phyloP scores from a whole-genome alignment of 768 basidiomycete genomes.

The Gautieria morchelliformis region DNA sequence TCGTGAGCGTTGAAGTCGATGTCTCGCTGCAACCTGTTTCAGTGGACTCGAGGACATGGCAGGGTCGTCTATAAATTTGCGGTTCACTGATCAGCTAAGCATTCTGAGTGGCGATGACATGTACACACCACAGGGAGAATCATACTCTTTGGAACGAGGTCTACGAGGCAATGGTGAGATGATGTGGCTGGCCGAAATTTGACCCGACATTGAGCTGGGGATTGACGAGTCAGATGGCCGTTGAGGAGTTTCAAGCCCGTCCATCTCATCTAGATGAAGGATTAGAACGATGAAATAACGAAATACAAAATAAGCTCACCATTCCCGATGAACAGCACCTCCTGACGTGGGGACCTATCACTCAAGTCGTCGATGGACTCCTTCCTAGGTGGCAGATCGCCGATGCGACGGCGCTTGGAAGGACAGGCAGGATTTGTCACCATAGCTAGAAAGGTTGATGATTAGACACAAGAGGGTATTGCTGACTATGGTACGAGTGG shows the following conservation, averaged over 20 bases:
- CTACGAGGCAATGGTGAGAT: background rate
- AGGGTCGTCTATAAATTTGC: background rate
- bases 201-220: background rate
- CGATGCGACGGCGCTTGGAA: background rate
- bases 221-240: background rate
- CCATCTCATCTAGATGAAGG: background rate
- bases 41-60: constrained; percentile 7
- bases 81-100: background rate
- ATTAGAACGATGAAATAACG: background rate
- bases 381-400: background rate
- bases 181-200: background rate
- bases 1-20: constrained; percentile 1
- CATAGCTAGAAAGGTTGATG: no score
- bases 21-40: background rate
- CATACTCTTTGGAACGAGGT: constrained; percentile 1
- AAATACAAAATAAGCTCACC: background rate
- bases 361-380: background rate
- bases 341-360: background rate
- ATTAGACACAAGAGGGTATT: no score
- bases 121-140: background rate
- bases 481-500: no score
- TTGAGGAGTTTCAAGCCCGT: background rate
- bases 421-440: background rate
- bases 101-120: background rate
- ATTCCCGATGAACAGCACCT: background rate